Evolutionary conservation across 148 eudicot species (phyloP).

Genomic region (Vaccinium vitisidaea): DNA sequence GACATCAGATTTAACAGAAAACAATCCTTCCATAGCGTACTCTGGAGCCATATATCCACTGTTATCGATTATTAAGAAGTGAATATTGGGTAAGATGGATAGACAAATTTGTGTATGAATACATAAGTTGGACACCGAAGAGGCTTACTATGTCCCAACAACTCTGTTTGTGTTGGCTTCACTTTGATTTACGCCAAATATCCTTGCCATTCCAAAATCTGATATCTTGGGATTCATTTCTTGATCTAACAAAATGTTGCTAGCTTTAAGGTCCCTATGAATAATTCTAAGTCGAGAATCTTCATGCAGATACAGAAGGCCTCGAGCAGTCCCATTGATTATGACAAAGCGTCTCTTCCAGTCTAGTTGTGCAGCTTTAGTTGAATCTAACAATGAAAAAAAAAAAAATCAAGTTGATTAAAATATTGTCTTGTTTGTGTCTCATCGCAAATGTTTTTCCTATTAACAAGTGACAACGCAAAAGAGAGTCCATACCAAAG

Average conservation of each 20-base stretch:
- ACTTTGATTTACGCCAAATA: constrained; percentile 15
- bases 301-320: constrained; percentile 14
- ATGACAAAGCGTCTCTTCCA: constrained; percentile 16
- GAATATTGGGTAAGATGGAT: too few species aligned
- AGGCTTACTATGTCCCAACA: constrained; percentile 21
- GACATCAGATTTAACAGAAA: constrained; percentile 20
- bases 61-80: rapidly evolving
- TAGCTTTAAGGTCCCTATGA: constrained; percentile 12
- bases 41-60: constrained; percentile 25
- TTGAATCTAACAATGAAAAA: constrained; percentile 17
- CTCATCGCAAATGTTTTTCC: not conserved
- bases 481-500: not conserved
- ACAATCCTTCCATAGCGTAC: constrained; percentile 14
- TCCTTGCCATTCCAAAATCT: constrained; percentile 17
- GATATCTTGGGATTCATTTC: constrained; percentile 9
- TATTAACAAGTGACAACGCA: not conserved
- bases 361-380: constrained; percentile 14
- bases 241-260: not conserved
- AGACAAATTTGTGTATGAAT: not conserved
- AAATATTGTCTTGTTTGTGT: too few species aligned
- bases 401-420: not conserved
- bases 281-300: constrained; percentile 22
- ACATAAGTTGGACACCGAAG: not conserved
- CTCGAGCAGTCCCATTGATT: constrained; percentile 10
- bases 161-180: constrained; percentile 16